A percentile compares a stretch with the other conserved stretches of the same genome.
These are phyloP conservation scores for Apiotrichum sp. DNA, from an alignment of 1,284 basidiomycete species.

Conservation along the genomic window DNA sequence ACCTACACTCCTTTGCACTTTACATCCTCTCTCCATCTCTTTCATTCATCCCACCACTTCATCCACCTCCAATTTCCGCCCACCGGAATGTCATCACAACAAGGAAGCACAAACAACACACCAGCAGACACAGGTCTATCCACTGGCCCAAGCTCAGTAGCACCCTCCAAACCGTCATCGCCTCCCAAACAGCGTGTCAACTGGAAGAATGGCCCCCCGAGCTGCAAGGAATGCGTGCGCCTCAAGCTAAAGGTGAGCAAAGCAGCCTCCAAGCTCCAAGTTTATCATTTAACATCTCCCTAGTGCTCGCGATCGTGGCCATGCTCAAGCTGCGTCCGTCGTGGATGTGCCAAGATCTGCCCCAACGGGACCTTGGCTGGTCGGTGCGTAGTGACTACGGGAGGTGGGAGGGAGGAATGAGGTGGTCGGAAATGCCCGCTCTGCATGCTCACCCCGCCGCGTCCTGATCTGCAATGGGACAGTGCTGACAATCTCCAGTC, in stretches of 20 bases:
- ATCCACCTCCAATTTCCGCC: neutral
- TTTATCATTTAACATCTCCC: no score
- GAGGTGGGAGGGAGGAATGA: no score
- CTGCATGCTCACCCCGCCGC: no score
- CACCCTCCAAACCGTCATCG: neutral
- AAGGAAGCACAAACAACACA: neutral
- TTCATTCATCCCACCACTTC: neutral
- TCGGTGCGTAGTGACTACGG: conserved; percentile 7
- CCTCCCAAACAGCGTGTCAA: conserved; percentile 9
- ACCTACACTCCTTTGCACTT: neutral
- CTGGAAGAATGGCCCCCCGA: conserved; percentile 20
- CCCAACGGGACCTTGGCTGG: conserved; percentile 16
- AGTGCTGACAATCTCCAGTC: neutral
- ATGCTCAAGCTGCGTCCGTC: conserved; percentile 19
- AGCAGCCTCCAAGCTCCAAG: neutral
- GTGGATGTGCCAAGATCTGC: conserved; percentile 21
- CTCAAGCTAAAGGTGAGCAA: conserved; percentile 22
- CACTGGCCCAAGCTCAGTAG: neutral
- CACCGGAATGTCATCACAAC: neutral
- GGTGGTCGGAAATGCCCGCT: no score
- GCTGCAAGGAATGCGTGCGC: conserved; percentile 22
- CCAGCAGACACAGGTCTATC: neutral
- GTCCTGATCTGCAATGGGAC: no score
- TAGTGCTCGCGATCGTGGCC: conserved; percentile 25
- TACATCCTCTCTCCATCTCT: neutral